Conservation (phyloP, 2,329 filamentous ascomycete species). For the Talaromyces rugulosus region DNA sequence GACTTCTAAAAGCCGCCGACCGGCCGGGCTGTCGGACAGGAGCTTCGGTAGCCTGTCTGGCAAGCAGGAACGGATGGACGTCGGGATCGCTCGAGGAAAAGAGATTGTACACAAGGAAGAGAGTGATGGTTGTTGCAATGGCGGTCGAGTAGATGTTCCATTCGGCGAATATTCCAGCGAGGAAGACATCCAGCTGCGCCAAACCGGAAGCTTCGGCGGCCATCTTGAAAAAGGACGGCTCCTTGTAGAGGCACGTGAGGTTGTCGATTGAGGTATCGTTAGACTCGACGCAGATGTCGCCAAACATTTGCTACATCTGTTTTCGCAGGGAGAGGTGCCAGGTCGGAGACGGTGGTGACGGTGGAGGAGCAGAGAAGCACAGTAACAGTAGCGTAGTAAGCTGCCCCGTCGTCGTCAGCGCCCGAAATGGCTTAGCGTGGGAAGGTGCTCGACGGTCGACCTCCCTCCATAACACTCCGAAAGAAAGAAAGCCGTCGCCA, state of each 20-base stretch:
- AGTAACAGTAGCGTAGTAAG: neutral
- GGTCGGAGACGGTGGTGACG: neutral
- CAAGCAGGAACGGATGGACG: slow-evolving; percentile 84
- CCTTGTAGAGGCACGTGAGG: slow-evolving; percentile 5
- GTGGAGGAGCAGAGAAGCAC: neutral
- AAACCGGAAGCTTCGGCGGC: slow-evolving; percentile 50
- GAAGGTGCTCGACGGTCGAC: neutral
- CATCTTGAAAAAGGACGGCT: slow-evolving; percentile 23
- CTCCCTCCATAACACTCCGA: neutral
- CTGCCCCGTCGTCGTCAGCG: neutral
- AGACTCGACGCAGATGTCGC: slow-evolving; percentile 12
- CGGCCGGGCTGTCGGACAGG: slow-evolving; percentile 78
- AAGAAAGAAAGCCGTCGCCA: neutral
- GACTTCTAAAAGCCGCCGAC: slow-evolving; percentile 79
- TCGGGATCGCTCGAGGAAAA: slow-evolving; percentile 75
- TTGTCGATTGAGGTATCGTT: slow-evolving; percentile 10
- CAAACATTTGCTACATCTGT: slow-evolving; percentile 8
- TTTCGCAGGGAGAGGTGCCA: neutral
- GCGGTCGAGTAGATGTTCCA: slow-evolving; percentile 80
- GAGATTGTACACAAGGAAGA: slow-evolving; percentile 67
- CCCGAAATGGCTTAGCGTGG: neutral
- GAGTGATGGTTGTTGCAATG: slow-evolving; percentile 62
- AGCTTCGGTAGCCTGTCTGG: slow-evolving; percentile 74
- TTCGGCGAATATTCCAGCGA: slow-evolving; percentile 66
- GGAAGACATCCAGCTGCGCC: slow-evolving; percentile 65